These are phyloP conservation scores for Voacanga thouarsii DNA, from an alignment of 257 asterid species.

Conservation along the genomic window DNA sequence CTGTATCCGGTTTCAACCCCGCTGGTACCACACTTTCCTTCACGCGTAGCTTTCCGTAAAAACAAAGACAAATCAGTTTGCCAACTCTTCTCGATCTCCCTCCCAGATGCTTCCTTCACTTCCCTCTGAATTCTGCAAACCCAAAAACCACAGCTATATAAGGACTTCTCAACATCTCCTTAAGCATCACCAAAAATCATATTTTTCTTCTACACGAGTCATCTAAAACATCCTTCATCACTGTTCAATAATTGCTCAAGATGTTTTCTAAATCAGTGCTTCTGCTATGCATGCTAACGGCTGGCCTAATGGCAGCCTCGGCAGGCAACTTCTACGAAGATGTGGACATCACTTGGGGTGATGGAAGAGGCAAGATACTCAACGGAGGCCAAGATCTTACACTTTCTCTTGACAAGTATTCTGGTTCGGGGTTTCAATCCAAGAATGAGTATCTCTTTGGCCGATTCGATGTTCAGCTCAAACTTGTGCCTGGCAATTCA, in stretches of 20 bases:
- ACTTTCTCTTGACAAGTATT: constrained; percentile 46
- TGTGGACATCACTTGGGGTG: constrained; percentile 43
- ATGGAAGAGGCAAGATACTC: constrained; percentile 34
- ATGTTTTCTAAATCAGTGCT: not conserved
- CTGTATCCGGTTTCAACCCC: too few relatives aligned
- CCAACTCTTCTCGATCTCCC: too few relatives aligned
- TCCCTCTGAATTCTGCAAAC: not conserved
- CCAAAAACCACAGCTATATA: not conserved
- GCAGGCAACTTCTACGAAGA: constrained; percentile 58
- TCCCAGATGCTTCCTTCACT: too few relatives aligned
- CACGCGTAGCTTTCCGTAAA: too few relatives aligned
- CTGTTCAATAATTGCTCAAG: too few relatives aligned
- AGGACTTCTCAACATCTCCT: not conserved
- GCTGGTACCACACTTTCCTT: too few relatives aligned
- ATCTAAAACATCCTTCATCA: not conserved
- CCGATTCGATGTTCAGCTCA: constrained; percentile 58
- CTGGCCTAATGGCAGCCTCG: constrained; percentile 33
- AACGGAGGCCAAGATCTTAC: constrained; percentile 47
- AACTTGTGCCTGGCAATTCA: constrained; percentile 57
- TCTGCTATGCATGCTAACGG: constrained; percentile 12
- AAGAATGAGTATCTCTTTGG: constrained; percentile 39
- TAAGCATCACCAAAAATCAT: not conserved
- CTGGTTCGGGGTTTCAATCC: constrained; percentile 71
- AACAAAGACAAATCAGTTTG: too few relatives aligned
- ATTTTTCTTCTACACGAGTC: not conserved